These are phyloP conservation scores for Aphanomyces cochlioides DNA, from an alignment of 352 stramenopile species.

Conservation along the genomic window DNA sequence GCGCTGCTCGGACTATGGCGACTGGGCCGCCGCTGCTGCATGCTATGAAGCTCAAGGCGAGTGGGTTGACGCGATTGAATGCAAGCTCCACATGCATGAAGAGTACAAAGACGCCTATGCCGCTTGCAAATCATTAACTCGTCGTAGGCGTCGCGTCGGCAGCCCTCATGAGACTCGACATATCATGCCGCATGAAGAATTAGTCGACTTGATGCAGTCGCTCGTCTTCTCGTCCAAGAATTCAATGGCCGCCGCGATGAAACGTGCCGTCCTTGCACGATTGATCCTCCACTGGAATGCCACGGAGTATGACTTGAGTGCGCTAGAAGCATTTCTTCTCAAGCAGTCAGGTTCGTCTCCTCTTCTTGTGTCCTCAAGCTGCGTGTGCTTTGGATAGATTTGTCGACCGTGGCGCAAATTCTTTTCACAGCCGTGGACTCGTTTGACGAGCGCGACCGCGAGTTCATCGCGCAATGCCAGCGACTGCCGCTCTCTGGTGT, in stretches of 20 bases:
- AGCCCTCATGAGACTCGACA: neutral
- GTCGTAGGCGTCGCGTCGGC: too few relatives aligned
- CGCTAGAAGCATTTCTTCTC: constrained; percentile 63
- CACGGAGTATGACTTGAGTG: constrained; percentile 50
- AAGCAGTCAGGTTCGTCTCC: constrained; percentile 33
- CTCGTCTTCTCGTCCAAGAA: constrained; percentile 46
- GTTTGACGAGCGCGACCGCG: constrained; percentile 72
- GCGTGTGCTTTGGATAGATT: constrained; percentile 36
- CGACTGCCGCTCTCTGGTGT: constrained; percentile 67
- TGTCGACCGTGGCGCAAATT: constrained; percentile 52
- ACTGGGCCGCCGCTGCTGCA: constrained; percentile 72
- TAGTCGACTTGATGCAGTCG: constrained; percentile 56
- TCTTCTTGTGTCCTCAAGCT: neutral
- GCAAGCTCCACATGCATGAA: constrained; percentile 66
- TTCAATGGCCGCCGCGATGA: constrained; percentile 42
- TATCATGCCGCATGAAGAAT: constrained; percentile 36
- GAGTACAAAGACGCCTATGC: neutral
- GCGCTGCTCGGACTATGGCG: constrained; percentile 75
- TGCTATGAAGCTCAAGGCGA: constrained; percentile 78
- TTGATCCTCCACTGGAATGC: constrained; percentile 84
- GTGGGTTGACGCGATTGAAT: constrained; percentile 80
- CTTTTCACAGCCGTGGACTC: constrained; percentile 57
- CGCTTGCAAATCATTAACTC: too few relatives aligned
- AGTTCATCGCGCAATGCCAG: constrained; percentile 75
- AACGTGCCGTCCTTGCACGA: constrained; percentile 66